Conservation (phyloP, 306 rosid genomes). For the Quercus agrifolia region DNA sequence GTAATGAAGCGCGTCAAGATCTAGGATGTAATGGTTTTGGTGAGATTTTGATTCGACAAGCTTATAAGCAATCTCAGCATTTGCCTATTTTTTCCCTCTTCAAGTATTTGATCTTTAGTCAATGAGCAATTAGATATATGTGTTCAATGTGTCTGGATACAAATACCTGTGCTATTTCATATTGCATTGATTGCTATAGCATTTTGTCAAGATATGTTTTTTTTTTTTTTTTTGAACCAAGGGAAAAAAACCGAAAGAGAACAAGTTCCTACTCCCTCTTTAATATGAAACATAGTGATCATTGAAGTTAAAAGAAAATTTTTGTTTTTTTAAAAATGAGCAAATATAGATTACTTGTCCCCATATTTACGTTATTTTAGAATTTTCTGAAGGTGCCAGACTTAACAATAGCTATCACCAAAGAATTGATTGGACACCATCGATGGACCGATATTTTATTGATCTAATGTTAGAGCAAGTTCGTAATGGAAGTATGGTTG, state of each 20-base stretch:
- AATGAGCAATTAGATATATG: neutral
- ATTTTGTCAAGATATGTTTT: neutral
- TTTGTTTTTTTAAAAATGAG: slow-evolving; percentile 5
- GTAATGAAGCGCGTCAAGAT: slow-evolving; percentile 16
- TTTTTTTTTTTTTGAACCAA: neutral
- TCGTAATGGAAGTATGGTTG: slow-evolving; percentile 38
- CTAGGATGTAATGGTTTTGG: slow-evolving; percentile 20
- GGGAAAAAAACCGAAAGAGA: neutral
- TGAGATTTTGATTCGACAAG: slow-evolving; percentile 20
- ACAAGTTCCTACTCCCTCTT: neutral
- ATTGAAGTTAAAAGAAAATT: slow-evolving; percentile 11
- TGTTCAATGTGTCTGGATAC: neutral
- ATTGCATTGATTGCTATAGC: neutral
- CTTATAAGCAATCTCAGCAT: neutral
- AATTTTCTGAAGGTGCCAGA: slow-evolving; percentile 31
- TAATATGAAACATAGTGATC: neutral
- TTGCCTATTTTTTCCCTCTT: neutral
- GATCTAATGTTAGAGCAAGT: slow-evolving; percentile 25
- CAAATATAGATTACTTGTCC: neutral
- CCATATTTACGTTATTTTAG: neutral
- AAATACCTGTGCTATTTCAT: neutral
- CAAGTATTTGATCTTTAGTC: neutral
- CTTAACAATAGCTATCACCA: slow-evolving; percentile 14
- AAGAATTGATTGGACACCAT: slow-evolving; percentile 15
- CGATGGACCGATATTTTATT: slow-evolving; percentile 31